Evolutionary conservation across 352 stramenopile genomes (phyloP).

Genomic region (Pythium oligandrum): DNA sequence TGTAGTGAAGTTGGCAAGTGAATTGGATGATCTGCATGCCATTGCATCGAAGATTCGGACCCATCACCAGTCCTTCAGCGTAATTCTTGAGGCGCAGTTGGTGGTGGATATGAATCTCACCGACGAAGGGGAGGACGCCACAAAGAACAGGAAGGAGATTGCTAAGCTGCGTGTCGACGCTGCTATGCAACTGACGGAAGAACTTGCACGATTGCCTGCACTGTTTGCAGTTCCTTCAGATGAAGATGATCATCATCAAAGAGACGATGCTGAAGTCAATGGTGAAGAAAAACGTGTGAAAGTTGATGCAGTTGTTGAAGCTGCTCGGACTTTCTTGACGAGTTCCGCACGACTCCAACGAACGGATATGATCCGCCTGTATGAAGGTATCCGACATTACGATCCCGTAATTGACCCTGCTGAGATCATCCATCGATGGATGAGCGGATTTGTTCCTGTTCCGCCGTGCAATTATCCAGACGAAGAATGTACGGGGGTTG

Average conservation of each 20-base stretch:
- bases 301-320: neutral
- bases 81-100: conserved; percentile 20
- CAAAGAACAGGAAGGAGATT: too few relatives aligned
- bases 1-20: conserved; percentile 1
- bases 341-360: conserved; percentile 10
- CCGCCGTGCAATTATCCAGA: conserved; percentile 26
- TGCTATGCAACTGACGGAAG: too few relatives aligned
- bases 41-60: conserved; percentile 8
- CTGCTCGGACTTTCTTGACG: neutral
- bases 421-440: conserved; percentile 60
- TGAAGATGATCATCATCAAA: neutral
- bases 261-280: neutral
- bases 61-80: conserved; percentile 11
- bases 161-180: too few relatives aligned
- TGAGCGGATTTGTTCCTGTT: conserved; percentile 42
- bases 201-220: too few relatives aligned
- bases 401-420: conserved; percentile 36
- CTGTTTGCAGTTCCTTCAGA: too few relatives aligned
- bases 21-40: conserved; percentile 14
- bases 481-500: conserved; percentile 32
- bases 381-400: conserved; percentile 58
- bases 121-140: too few relatives aligned
- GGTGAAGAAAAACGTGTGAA: neutral
- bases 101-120: conserved; percentile 1
- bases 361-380: conserved; percentile 26